A percentile compares a stretch with the other conserved stretches of the same genome.
Evolutionary conservation across 2,329 filamentous ascomycete genomes (phyloP).

Genomic region (Diaporthe sp.): DNA sequence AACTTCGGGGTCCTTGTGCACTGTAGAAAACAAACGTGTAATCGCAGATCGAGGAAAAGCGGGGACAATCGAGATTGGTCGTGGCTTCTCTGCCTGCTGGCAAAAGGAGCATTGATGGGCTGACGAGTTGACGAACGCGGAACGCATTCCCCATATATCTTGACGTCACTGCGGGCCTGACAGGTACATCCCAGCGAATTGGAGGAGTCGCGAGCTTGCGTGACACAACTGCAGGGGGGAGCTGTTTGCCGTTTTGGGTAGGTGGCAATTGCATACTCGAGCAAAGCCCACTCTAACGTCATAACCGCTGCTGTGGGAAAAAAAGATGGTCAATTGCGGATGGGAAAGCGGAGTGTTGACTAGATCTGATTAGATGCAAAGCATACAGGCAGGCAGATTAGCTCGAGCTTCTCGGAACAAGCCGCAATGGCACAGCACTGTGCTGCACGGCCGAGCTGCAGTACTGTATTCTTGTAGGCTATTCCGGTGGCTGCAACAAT

Average conservation of each 20-base stretch:
- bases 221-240: not conserved
- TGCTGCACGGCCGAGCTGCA: too few relatives aligned
- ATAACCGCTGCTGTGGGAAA: not conserved
- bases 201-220: not conserved
- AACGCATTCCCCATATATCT: not conserved
- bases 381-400: slow-evolving; percentile 5
- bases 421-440: slow-evolving; percentile 6
- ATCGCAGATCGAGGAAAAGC: slow-evolving; percentile 7
- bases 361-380: slow-evolving; percentile 14
- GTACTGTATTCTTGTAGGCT: not conserved
- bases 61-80: slow-evolving; percentile 25
- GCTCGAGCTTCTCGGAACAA: slow-evolving; percentile 2
- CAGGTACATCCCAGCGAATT: not conserved
- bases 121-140: slow-evolving; percentile 5
- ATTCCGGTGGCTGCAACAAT: not conserved
- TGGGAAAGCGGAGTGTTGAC: not conserved
- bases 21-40: too few relatives aligned
- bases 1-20: too few relatives aligned
- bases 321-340: not conserved
- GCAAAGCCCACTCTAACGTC: slow-evolving; percentile 15
- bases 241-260: slow-evolving; percentile 13
- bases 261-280: not conserved
- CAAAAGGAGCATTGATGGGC: not conserved
- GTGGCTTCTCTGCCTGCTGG: slow-evolving; percentile 9
- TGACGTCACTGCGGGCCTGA: slow-evolving; percentile 14